These are phyloP conservation scores for Pisolithus sp. DNA, from an alignment of 768 basidiomycete genomes.

Conservation along the genomic window DNA sequence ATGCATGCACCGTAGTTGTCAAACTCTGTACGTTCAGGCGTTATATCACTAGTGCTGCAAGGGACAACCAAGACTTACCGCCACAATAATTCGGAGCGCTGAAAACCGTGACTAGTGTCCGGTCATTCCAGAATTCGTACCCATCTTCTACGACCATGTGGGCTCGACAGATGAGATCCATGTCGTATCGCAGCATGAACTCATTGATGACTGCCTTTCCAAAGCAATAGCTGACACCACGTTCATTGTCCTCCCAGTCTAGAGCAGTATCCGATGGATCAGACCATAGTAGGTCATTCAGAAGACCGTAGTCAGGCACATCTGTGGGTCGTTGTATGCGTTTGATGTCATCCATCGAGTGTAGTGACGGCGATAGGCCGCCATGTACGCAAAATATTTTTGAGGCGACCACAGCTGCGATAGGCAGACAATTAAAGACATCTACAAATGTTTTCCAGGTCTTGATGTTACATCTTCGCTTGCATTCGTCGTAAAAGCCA, in stretches of 20 bases:
- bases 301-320: slow-evolving; percentile 94
- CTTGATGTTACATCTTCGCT: slow-evolving; percentile 98
- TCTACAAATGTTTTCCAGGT: slow-evolving; percentile 99
- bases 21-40: slow-evolving; percentile 53
- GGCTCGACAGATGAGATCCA: slow-evolving; percentile 98
- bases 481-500: slow-evolving; percentile 99
- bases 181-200: slow-evolving; percentile 91
- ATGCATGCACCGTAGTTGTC: slow-evolving; percentile 95
- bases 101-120: slow-evolving; percentile 97
- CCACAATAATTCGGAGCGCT: slow-evolving; percentile 97
- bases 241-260: slow-evolving; percentile 99
- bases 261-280: slow-evolving; percentile 96
- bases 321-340: slow-evolving; percentile 97
- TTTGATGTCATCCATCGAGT: slow-evolving; percentile 98
- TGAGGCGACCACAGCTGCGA: slow-evolving; percentile 96
- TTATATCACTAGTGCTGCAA: slow-evolving; percentile 8
- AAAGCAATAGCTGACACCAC: slow-evolving; percentile 98
- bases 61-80: slow-evolving; percentile 49
- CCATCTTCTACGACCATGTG: slow-evolving; percentile 99
- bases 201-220: slow-evolving; percentile 97
- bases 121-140: slow-evolving; percentile 99
- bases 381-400: slow-evolving; percentile 99
- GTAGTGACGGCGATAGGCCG: slow-evolving; percentile 86
- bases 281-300: slow-evolving; percentile 97
- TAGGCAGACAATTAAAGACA: slow-evolving; percentile 98